phyloP scores from a whole-genome alignment of 768 basidiomycete genomes.

The Boletus fagicola region DNA sequence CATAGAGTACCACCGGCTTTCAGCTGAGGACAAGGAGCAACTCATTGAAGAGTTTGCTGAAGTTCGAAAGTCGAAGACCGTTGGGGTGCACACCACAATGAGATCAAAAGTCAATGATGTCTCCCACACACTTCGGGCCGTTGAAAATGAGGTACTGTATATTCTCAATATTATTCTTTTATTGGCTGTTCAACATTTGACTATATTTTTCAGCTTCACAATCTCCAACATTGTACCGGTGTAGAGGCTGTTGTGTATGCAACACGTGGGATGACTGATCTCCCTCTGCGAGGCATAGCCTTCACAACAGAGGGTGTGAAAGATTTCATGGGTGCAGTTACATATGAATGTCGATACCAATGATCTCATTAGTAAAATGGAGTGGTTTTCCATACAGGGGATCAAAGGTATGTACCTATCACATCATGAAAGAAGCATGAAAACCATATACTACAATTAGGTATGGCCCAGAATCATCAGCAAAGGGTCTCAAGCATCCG shows the following conservation, averaged over 20 bases:
- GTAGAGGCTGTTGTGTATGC: not conserved
- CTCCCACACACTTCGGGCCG: not conserved
- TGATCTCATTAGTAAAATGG: not conserved
- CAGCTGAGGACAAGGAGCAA: no score
- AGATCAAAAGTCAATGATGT: not conserved
- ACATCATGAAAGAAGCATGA: not conserved
- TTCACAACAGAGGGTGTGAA: not conserved
- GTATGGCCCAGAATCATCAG: not conserved
- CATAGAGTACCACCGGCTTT: no score
- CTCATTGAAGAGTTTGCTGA: no score
- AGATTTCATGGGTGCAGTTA: not conserved
- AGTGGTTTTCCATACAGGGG: not conserved
- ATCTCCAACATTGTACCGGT: not conserved
- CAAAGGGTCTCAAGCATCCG: not conserved
- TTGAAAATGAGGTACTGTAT: not conserved
- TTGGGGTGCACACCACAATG: not conserved
- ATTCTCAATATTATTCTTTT: not conserved
- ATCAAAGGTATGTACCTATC: not conserved
- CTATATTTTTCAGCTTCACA: not conserved
- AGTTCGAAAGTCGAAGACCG: no score
- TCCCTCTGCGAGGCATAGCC: not conserved
- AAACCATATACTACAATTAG: not conserved
- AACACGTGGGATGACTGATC: not conserved
- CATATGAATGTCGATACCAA: not conserved
- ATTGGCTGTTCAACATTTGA: no score